Evolutionary conservation across 2,329 filamentous ascomycete genomes (phyloP).

Genomic region (Phialophora verrucosa): DNA sequence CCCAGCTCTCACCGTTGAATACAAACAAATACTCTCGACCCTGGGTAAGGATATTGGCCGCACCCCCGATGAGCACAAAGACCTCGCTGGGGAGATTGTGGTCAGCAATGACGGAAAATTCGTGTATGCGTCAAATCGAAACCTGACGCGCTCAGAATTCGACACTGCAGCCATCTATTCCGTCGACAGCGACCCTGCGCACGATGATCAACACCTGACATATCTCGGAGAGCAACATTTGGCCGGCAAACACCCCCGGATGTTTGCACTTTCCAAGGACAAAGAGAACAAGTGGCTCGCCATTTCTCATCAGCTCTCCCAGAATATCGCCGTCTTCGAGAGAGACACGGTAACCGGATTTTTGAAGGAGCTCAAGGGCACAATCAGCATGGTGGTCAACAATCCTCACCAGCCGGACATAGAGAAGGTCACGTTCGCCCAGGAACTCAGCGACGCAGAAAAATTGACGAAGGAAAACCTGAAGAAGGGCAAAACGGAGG

Average conservation of each 20-base stretch:
- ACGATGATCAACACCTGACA: constrained; percentile 21
- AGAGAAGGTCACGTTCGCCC: constrained; percentile 16
- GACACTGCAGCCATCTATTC: constrained; percentile 24
- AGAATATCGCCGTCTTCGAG: constrained; percentile 25
- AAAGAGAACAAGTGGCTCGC: constrained; percentile 22
- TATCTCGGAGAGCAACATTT: constrained; percentile 8
- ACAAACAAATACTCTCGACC: constrained; percentile 19
- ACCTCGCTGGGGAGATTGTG: constrained; percentile 24
- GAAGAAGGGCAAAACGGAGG: constrained; percentile 5
- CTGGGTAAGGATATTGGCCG: constrained; percentile 17
- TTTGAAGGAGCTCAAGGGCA: constrained; percentile 19
- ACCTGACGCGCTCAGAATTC: constrained; percentile 9
- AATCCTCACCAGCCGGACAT: constrained; percentile 7
- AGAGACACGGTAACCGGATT: constrained; percentile 17
- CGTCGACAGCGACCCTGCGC: constrained; percentile 14
- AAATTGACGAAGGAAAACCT: constrained; percentile 5
- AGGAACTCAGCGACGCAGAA: background rate
- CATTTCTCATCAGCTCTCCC: constrained; percentile 20
- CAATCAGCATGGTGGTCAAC: constrained; percentile 15
- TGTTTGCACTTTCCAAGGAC: constrained; percentile 24
- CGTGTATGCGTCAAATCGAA: constrained; percentile 27
- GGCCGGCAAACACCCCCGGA: constrained; percentile 22
- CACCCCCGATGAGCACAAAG: constrained; percentile 13
- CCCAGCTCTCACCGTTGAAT: constrained; percentile 6
- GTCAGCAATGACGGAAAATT: constrained; percentile 27